phyloP scores from a whole-genome alignment of 306 rosid genomes.

The Clitoria ternatea region DNA sequence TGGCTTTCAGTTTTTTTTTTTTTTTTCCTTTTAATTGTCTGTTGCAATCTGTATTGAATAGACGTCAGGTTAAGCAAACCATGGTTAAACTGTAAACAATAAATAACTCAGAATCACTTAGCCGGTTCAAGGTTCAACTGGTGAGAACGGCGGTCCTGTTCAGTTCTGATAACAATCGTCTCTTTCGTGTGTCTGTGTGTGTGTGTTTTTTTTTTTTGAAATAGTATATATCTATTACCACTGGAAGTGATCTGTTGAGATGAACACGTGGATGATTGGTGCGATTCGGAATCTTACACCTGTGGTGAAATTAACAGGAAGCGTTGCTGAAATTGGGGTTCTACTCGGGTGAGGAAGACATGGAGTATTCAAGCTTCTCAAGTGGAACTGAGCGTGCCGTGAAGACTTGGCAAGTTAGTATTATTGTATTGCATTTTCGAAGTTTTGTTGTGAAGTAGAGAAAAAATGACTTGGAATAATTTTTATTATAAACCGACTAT shows the following conservation, averaged over 20 bases:
- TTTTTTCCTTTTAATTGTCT: not conserved
- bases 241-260: not conserved
- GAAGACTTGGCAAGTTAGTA: constrained; percentile 96
- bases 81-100: too few relatives aligned
- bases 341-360: constrained; percentile 91
- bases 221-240: not conserved
- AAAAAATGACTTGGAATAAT: not conserved
- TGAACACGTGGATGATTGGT: not conserved
- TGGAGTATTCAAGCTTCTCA: constrained; percentile 79
- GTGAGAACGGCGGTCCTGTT: too few relatives aligned
- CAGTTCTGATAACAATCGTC: too few relatives aligned
- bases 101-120: too few relatives aligned
- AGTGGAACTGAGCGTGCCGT: constrained; percentile 90
- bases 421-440: not conserved
- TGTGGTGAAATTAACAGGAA: constrained; percentile 46
- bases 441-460: not conserved
- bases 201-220: too few relatives aligned
- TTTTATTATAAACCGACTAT: not conserved
- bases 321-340: constrained; percentile 74
- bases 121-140: too few relatives aligned
- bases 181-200: too few relatives aligned
- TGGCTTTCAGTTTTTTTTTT: constrained; percentile 19
- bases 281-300: not conserved
- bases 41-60: too few relatives aligned
- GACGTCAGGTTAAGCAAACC: too few relatives aligned